Base-by-base conservation (phyloP, 306 rosid genomes). In the Cajanus cajan region DNA sequence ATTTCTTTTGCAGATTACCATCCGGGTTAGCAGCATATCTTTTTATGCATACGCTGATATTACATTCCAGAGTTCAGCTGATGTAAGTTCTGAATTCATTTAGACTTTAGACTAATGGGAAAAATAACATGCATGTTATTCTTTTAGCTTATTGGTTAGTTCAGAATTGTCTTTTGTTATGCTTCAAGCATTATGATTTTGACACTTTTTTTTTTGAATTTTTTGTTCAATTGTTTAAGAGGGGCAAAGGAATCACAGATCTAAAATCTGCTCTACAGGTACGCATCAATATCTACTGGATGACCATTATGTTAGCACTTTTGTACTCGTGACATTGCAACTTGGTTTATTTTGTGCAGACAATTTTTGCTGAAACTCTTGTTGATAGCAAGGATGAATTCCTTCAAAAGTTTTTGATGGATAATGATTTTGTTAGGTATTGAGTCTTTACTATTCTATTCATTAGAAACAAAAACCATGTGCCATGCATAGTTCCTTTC, bases 181-280 rank as follows among this genome's bases (percentile, higher is more conserved):
- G 61, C 51, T 47, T 40, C 64, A 15, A 24, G 28, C 24, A 18
- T 36, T 7, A 51, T 10, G 66, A 5, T 8, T 77, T 67, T 83
- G 44, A 68, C 80, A 12, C 69, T 3, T 28, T 28, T 39, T 57
- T 28, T 54, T 78, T 40, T 62, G 8, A 28, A 71, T 61, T 5
- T 70, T 71, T 54, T 85, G 55, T 59, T 50, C 82, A 39, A 61
- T 75, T 81, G 69, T 81, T 88, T n/a, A 40, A 95, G 99, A 89
- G 90, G 39, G 99, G 97, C 57, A 95, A 90, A 87, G 98, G 99
- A 64, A 81, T 95, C 71, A 93, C 99, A 5, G 93, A 91, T 80
- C 88, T 95, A 71, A 93, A 86, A 28, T 63, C 89, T 67, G 58
- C 90, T 84, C 99, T 95, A 71, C 89, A 91, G 98, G 99, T 95